A percentile compares a stretch with the other conserved stretches of the same genome.
phyloP scores from a whole-genome alignment of 1,284 basidiomycete genomes.

The Leccinum griseonigrum region DNA sequence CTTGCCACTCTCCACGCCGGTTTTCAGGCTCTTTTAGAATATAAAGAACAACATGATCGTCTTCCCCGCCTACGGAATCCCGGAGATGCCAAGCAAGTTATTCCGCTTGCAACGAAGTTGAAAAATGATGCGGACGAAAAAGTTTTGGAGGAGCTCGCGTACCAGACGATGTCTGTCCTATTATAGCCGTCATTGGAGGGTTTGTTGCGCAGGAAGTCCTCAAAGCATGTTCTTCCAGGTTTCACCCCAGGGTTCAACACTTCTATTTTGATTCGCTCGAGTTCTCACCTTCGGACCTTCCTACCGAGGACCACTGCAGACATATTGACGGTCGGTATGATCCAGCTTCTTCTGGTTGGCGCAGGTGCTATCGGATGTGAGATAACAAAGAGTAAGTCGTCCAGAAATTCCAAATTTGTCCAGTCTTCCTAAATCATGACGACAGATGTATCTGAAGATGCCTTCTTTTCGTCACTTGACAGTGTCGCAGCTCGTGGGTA shows the following conservation, averaged over 20 bases:
- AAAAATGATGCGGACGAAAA: constrained; percentile 79
- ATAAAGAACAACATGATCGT: constrained; percentile 64
- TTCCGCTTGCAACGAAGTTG: constrained; percentile 79
- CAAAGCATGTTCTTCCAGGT: constrained; percentile 97
- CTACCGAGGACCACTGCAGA: constrained; percentile 84
- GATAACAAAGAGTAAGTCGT: constrained; percentile 91
- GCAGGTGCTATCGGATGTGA: constrained; percentile 99
- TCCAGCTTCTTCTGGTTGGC: constrained; percentile 90
- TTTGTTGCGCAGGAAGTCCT: constrained; percentile 98
- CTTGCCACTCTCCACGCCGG: constrained; percentile 89
- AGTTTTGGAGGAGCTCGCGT: constrained; percentile 82
- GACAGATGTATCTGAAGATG: constrained; percentile 84
- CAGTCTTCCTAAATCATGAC: constrained; percentile 2
- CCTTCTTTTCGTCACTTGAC: constrained; percentile 87
- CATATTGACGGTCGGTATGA: constrained; percentile 89
- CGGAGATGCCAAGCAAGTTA: constrained; percentile 74
- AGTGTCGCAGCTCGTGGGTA: constrained; percentile 89
- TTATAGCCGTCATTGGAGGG: constrained; percentile 94
- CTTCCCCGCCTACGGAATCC: constrained; percentile 84
- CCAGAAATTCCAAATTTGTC: neutral
- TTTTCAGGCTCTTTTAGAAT: constrained; percentile 92
- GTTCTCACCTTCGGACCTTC: constrained; percentile 76
- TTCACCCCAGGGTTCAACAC: constrained; percentile 95
- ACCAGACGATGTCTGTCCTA: constrained; percentile 87
- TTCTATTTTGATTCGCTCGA: constrained; percentile 99